Conservation (phyloP, 2,329 filamentous ascomycete genomes). For the Colletotrichum sojae region DNA sequence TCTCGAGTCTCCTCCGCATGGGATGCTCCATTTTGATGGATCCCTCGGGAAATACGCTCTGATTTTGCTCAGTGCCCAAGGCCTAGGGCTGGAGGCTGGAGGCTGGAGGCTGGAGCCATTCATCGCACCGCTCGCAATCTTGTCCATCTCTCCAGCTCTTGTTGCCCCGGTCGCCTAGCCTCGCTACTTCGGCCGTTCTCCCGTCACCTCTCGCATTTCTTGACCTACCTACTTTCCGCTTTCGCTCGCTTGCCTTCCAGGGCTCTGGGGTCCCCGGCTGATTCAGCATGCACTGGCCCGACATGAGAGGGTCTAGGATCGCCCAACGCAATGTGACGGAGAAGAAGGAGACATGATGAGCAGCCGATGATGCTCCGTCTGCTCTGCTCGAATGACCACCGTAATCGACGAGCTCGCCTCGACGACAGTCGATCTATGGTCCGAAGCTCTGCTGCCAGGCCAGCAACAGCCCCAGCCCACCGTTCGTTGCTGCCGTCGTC, state of each 20-base stretch:
- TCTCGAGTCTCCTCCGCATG: slow-evolving; percentile 4
- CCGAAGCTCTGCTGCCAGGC: no score
- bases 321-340: not conserved
- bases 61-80: not conserved
- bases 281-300: slow-evolving; percentile 16
- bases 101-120: not conserved
- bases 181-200: slow-evolving; percentile 25
- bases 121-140: slow-evolving; percentile 7
- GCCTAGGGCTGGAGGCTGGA: not conserved
- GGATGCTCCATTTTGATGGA: slow-evolving; percentile 1
- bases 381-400: slow-evolving; percentile 8
- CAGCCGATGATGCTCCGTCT: not conserved
- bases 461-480: no score
- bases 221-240: not conserved
- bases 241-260: not conserved
- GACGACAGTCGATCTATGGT: no score
- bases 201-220: slow-evolving; percentile 20
- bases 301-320: slow-evolving; percentile 24
- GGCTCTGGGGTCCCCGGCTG: slow-evolving; percentile 10
- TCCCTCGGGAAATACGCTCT: slow-evolving; percentile 18
- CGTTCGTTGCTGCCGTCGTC: not conserved
- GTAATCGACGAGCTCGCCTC: slow-evolving; percentile 12
- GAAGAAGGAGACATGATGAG: not conserved
- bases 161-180: slow-evolving; percentile 15
- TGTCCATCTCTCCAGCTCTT: slow-evolving; percentile 13